Percentiles rank a stretch among this genome's conserved stretches.
phyloP scores from a whole-genome alignment of 108 stramenopile species.

The Schizochytrium sp. region DNA sequence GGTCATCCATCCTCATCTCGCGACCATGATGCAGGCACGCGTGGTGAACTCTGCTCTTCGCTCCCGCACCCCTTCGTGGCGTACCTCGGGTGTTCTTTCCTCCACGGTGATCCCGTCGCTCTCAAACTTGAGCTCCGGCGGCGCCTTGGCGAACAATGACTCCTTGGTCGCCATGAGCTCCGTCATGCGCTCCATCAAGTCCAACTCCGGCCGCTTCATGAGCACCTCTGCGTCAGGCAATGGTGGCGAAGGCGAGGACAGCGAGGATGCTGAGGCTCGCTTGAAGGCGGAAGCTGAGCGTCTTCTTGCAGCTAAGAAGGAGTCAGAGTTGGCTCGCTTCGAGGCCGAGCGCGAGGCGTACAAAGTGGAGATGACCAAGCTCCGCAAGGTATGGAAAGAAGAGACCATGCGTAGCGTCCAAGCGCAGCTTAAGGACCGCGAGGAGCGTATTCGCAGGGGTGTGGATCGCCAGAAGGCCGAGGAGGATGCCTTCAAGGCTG shows the following conservation, averaged over 20 bases:
- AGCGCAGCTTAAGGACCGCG: neutral
- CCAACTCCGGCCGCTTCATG: neutral
- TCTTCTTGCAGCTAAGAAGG: neutral
- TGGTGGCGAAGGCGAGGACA: neutral
- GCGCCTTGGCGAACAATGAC: neutral
- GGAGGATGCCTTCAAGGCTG: neutral
- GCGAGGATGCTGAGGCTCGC: neutral
- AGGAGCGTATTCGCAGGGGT: neutral
- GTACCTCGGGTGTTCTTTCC: neutral
- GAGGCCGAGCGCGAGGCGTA: slow-evolving; percentile 53
- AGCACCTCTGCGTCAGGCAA: neutral
- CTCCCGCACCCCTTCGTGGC: neutral
- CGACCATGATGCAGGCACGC: neutral
- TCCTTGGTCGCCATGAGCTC: neutral
- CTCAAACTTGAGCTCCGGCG: neutral
- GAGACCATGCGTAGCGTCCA: neutral
- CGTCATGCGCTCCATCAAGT: slow-evolving; percentile 1
- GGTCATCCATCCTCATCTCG: neutral
- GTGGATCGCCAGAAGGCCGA: neutral
- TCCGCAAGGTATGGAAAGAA: slow-evolving; percentile 30
- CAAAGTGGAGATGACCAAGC: neutral
- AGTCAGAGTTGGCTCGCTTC: slow-evolving; percentile 4
- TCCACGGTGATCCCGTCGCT: neutral
- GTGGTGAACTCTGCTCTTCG: neutral
- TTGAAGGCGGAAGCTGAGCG: neutral